Conservation (phyloP, 345 rosid species). For the Dipteronia dyeriana region DNA sequence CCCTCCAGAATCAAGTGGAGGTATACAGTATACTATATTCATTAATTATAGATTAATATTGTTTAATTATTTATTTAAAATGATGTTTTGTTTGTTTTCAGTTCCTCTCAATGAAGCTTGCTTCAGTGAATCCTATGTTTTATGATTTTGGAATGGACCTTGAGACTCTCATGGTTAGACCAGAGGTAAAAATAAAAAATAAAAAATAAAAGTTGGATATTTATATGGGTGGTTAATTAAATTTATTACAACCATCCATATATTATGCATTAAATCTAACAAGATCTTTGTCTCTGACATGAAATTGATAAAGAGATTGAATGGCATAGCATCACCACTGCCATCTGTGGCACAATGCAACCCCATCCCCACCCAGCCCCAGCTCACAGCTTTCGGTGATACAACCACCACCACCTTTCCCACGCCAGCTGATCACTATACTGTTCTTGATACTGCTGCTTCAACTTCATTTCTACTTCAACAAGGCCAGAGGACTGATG, state of each 20-base stretch:
- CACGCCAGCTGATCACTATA: constrained; percentile 28
- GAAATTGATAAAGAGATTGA: constrained; percentile 36
- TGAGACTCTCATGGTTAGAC: constrained; percentile 45
- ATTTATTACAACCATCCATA: neutral
- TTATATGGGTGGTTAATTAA: too few species aligned
- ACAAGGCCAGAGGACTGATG: too few species aligned
- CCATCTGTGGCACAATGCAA: constrained; percentile 39
- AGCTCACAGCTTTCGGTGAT: constrained; percentile 39
- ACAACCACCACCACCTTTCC: constrained; percentile 33
- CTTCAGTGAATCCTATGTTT: constrained; percentile 60
- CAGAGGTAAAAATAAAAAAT: constrained; percentile 43
- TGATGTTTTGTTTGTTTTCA: constrained; percentile 19
- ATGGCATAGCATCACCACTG: constrained; percentile 26
- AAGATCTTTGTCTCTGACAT: constrained; percentile 41
- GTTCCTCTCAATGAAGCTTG: constrained; percentile 80
- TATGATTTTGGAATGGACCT: constrained; percentile 61
- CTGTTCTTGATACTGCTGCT: constrained; percentile 32
- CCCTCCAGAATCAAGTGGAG: constrained; percentile 77
- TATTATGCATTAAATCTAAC: constrained; percentile 22
- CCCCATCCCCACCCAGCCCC: constrained; percentile 27
- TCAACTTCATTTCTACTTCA: constrained; percentile 29
- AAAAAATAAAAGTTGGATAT: too few species aligned
- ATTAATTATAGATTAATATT: too few species aligned
- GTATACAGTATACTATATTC: constrained; percentile 22
- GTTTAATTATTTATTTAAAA: neutral